These are phyloP conservation scores for Solanum hybrid DNA, from an alignment of 305 asterid genomes.

Conservation along the genomic window DNA sequence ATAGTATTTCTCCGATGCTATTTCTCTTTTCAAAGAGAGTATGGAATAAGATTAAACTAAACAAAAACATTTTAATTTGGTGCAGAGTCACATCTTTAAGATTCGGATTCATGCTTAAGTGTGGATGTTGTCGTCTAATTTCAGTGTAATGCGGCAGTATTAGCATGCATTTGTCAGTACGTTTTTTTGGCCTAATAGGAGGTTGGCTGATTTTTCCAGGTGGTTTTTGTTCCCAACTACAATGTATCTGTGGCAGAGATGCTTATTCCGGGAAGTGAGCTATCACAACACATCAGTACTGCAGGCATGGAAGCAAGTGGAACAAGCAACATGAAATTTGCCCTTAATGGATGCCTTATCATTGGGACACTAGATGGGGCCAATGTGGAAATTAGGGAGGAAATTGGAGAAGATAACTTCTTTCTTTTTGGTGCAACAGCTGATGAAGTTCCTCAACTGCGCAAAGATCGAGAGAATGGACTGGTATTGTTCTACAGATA, in stretches of 20 bases:
- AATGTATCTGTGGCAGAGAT: conserved; percentile 97
- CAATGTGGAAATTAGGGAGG: conserved; percentile 96
- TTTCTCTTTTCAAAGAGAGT: background rate
- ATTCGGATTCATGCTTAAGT: background rate
- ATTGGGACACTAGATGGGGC: conserved; percentile 99
- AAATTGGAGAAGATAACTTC: conserved; percentile 81
- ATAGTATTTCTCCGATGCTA: background rate
- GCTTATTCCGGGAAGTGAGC: conserved; percentile 97
- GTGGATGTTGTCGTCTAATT: background rate
- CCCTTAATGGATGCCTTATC: conserved; percentile 95
- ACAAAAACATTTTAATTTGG: background rate
- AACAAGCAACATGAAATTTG: conserved; percentile 97
- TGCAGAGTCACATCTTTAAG: background rate
- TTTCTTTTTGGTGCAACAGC: conserved; percentile 96
- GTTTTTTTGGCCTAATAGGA: background rate
- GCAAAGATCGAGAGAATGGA: conserved; percentile 90
- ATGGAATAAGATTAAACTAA: background rate
- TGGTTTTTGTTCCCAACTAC: conserved; percentile 93
- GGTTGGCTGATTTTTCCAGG: conserved; percentile 35
- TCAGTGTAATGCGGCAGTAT: background rate
- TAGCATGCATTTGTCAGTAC: background rate
- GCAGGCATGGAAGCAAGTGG: conserved; percentile 99
- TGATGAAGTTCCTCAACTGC: conserved; percentile 74
- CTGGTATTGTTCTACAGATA: conserved; percentile 36
- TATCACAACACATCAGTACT: conserved; percentile 97